Evolutionary conservation across 108 stramenopile species (phyloP).

Genomic region (Chaetoceros muelleri): DNA sequence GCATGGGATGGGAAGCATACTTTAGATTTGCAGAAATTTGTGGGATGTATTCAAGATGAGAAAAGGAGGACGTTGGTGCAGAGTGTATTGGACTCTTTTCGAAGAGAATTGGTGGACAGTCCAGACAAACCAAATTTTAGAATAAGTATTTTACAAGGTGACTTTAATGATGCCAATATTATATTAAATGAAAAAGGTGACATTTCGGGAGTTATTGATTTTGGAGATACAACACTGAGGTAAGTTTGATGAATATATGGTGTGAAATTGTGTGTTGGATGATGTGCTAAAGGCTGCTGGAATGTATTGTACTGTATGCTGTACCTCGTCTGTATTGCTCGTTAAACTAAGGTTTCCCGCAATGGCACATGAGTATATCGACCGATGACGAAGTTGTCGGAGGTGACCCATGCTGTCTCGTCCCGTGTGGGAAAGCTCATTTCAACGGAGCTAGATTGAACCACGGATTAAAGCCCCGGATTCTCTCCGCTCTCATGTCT

Average conservation of each 20-base stretch:
- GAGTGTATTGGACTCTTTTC: slow-evolving; percentile 57
- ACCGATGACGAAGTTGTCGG: slow-evolving; percentile 85
- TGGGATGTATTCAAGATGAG: slow-evolving; percentile 42
- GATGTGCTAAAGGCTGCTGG: background rate
- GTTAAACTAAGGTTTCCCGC: slow-evolving; percentile 66
- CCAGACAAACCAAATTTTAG: slow-evolving; percentile 21
- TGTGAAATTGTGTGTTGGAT: too few relatives aligned
- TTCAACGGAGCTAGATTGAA: slow-evolving; percentile 79
- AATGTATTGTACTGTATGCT: background rate
- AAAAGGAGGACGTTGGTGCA: slow-evolving; percentile 34
- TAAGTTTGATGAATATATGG: slow-evolving; percentile 17
- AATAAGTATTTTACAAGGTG: slow-evolving; percentile 44
- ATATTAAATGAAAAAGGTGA: slow-evolving; percentile 39
- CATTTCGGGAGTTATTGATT: slow-evolving; percentile 80
- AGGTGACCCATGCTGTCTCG: slow-evolving; percentile 35
- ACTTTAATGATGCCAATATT: slow-evolving; percentile 88
- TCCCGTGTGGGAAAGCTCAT: slow-evolving; percentile 67
- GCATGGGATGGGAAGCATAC: slow-evolving; percentile 79
- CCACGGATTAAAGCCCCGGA: slow-evolving; percentile 89
- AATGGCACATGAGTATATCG: slow-evolving; percentile 39
- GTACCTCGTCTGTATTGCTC: slow-evolving; percentile 16
- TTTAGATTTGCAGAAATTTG: slow-evolving; percentile 41
- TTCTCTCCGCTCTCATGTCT: slow-evolving; percentile 85
- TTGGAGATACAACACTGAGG: slow-evolving; percentile 83
- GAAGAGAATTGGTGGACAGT: slow-evolving; percentile 38